Evolutionary conservation across 1,284 basidiomycete genomes (phyloP).

Genomic region (Mycosarcoma mackinlayi): DNA sequence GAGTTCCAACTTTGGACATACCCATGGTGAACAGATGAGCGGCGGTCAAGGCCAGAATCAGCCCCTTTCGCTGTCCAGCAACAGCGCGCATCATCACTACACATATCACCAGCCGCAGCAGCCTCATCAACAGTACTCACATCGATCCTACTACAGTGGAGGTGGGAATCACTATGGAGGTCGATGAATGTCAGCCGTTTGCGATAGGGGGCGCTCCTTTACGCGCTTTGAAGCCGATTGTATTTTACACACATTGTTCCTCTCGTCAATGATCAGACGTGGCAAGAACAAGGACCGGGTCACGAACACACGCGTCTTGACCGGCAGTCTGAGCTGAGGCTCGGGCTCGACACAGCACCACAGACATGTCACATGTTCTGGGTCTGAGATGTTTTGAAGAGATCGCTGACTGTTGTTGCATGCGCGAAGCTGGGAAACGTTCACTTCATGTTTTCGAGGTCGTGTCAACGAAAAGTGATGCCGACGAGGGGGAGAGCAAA

Average conservation of each 20-base stretch:
- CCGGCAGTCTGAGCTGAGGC: too few species aligned
- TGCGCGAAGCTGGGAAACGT: too few species aligned
- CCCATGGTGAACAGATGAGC: constrained; percentile 7
- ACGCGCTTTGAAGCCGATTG: background rate
- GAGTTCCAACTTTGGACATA: background rate
- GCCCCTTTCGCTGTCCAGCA: constrained; percentile 1
- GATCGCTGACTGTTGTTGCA: too few species aligned
- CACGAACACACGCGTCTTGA: too few species aligned
- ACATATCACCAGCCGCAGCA: constrained; percentile 9
- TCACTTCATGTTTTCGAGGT: too few species aligned
- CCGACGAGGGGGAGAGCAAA: background rate
- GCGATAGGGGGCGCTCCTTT: too few species aligned
- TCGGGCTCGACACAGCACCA: too few species aligned
- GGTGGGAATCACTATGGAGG: constrained; percentile 19
- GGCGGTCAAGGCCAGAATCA: constrained; percentile 2
- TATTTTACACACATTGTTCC: constrained; percentile 1
- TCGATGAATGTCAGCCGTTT: constrained; percentile 7
- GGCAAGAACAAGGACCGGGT: too few species aligned
- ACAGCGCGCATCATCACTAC: constrained; percentile 15
- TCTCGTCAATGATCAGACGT: background rate
- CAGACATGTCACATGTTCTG: too few species aligned
- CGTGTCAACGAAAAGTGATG: too few species aligned
- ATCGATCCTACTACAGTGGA: constrained; percentile 12
- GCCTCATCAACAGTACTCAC: constrained; percentile 1
- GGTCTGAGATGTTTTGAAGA: too few species aligned